Evolutionary conservation across 805 yeast genomes (phyloP), one percentile per base, ranked within the genome.

Genomic region (Maudiozyma serrabonitensis): DNA sequence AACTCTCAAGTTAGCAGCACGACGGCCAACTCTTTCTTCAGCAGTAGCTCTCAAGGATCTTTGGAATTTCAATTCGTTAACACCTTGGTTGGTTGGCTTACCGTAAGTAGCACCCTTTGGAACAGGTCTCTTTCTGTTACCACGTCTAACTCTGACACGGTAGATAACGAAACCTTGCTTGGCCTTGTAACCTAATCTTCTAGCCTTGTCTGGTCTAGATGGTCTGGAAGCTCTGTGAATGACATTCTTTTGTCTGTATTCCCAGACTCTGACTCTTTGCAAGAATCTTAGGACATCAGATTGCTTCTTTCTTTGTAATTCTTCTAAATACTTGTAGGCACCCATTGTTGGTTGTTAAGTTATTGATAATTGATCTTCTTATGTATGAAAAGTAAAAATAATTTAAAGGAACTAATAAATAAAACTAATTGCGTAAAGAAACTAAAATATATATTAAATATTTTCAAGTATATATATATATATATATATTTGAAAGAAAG

Each of bases 61-160:
- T 82, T 93, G 99, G 95, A 89, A 90, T 81, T 93, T 93, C 80
- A 93, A 87, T 77, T 93, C 97, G 82, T 82, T 82, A 66, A 93
- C 93, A 87, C 99, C 99, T 81, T 88, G 95, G 95, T 93, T 93
- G 81, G 99, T 93, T 84, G 99, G 99, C 87, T 93, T 93, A 87
- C 99, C 99, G 84, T 93, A 91, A 74, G 98, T 93, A 71, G 97
- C 98, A 87, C 99, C 99, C 93, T 93, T 93, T 80, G 95, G 89
- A 69, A 85, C 97, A 69, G 97, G 97, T 81, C 96, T 88, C 96
- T 93, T 93, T 87, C 99, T 90, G 82, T 91, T 91, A 82, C 99
- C 99, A 80, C 99, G 87, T 81, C 98, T 88, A 70, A 93, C 98
- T 79, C 99, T 88, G 76, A 91, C 79, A 78, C 99, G 85, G 96